Evolutionary conservation across 2,329 filamentous ascomycete species (phyloP), one percentile per base, ranked within the genome.

Genomic region (Diaporthe vexans): DNA sequence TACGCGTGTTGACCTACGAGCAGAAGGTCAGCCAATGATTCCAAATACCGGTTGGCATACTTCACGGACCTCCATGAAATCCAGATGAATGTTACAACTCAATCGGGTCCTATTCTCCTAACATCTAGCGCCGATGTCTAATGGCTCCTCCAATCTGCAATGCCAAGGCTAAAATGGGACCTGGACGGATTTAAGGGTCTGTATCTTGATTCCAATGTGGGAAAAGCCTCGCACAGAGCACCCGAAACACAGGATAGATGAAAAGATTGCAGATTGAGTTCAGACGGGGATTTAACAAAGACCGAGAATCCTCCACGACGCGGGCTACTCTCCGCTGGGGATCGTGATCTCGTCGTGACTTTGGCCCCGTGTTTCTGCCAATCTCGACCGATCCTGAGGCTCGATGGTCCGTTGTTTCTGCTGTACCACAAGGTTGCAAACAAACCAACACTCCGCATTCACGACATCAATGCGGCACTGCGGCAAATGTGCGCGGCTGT

Each of bases 151-250:
- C 51, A 3, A 26, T 17, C 29, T 54, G 48, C 24, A 4, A 13
- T 21, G 29, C 46, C 33, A 29, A 68, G 48, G 46, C 29, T 40
- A 26, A 68, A 68, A 54, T 26, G 2, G 21, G 15, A 19, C 8
- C 6, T 26, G 26, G 21, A 48, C 43, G 24, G n/a, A 40, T 54
- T 21, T 21, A 2, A 21, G n/a, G 37, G 4, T 40, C 33, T 40
- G 21, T 26, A n/a, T 40, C 29, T 40, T 9, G n/a, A 37, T 21
- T 21, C 8, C 17, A 68, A 26, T 15, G 21, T 24, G 15, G 21
- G 19, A 21, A 33, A 54, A 52, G n/a, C 46, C 15, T 54, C 48
- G 63, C 63, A 68, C 63, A 15, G 63, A 68, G n/a, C 29, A 54
- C 37, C 40, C n/a, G 48, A 40, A 68, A 68, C 46, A 24, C 21